Percentiles rank a stretch among this genome's conserved stretches.
Conservation (phyloP, 2,329 filamentous ascomycete species). For the Hysterium pulicare region DNA sequence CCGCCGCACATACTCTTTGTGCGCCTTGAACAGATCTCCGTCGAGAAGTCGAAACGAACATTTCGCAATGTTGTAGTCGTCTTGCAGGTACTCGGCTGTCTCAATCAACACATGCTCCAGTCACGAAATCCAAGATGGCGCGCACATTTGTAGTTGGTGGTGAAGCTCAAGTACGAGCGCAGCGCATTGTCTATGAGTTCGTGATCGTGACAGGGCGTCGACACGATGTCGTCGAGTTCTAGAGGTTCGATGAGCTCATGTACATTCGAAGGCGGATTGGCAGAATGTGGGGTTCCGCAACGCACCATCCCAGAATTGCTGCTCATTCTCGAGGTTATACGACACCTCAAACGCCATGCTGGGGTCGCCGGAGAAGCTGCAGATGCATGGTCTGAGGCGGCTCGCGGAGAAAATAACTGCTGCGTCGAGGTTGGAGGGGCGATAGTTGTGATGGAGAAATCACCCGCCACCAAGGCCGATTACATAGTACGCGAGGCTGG, state of each 20-base stretch:
- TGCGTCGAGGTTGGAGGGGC: background rate
- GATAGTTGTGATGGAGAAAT: background rate
- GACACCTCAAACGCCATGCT: constrained; percentile 66
- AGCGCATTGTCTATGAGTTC: constrained; percentile 79
- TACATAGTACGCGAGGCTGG: background rate
- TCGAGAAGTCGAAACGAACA: constrained; percentile 78
- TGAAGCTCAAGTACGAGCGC: constrained; percentile 77
- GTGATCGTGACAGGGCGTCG: constrained; percentile 56
- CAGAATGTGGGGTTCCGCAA: constrained; percentile 22
- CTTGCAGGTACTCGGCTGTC: constrained; percentile 65
- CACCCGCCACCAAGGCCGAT: no score
- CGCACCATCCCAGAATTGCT: constrained; percentile 87
- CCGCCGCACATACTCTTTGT: constrained; percentile 82
- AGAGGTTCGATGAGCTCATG: constrained; percentile 18
- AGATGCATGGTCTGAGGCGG: constrained; percentile 33
- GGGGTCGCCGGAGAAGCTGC: constrained; percentile 30
- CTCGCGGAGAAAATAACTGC: background rate
- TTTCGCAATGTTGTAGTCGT: constrained; percentile 73
- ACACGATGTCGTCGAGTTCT: constrained; percentile 68
- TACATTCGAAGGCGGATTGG: background rate
- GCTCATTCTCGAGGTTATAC: constrained; percentile 70
- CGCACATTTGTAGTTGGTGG: constrained; percentile 66
- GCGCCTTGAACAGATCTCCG: constrained; percentile 68
- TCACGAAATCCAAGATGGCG: constrained; percentile 3
- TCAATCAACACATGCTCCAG: background rate